Conservation (phyloP, 805 yeast genomes). For the Lachancea sp. region DNA sequence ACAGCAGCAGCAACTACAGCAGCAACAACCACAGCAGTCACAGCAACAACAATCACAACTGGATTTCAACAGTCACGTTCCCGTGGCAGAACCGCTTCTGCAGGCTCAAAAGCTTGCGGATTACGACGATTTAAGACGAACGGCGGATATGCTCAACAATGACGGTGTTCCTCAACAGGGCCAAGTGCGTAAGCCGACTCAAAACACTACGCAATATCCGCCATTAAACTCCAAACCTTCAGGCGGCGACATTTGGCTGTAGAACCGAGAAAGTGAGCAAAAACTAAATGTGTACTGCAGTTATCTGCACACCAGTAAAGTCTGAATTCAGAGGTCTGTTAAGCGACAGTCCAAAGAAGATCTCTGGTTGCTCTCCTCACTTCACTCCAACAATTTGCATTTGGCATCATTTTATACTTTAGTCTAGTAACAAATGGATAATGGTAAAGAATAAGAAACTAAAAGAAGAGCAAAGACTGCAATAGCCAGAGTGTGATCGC, state of each 20-base stretch:
- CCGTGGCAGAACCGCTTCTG: slow-evolving; percentile 9
- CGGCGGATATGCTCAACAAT: slow-evolving; percentile 10
- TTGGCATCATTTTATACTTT: slow-evolving; percentile 9
- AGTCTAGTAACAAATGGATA: slow-evolving; percentile 7
- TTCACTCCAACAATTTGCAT: slow-evolving; percentile 3
- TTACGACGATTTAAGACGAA: slow-evolving; percentile 12
- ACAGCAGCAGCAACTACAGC: slow-evolving; percentile 8
- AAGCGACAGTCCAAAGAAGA: neutral
- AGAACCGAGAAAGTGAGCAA: neutral
- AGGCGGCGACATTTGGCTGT: slow-evolving; percentile 27
- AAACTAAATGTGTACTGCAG: no score
- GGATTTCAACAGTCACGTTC: slow-evolving; percentile 12
- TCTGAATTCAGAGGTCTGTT: no score
- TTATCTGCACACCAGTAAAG: no score
- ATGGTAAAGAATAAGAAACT: slow-evolving; percentile 1
- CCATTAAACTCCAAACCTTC: slow-evolving; percentile 14
- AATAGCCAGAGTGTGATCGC: no score
- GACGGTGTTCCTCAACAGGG: slow-evolving; percentile 11
- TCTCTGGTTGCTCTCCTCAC: neutral
- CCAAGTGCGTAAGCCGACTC: slow-evolving; percentile 8
- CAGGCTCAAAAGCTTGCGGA: slow-evolving; percentile 20
- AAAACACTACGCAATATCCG: slow-evolving; percentile 8
- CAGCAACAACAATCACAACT: slow-evolving; percentile 8
- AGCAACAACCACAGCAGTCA: slow-evolving; percentile 11
- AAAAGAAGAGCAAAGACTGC: no score